A percentile compares a stretch with the other conserved stretches of the same genome.
phyloP scores from a whole-genome alignment of 257 asterid genomes.

The Agastache rugosa region DNA sequence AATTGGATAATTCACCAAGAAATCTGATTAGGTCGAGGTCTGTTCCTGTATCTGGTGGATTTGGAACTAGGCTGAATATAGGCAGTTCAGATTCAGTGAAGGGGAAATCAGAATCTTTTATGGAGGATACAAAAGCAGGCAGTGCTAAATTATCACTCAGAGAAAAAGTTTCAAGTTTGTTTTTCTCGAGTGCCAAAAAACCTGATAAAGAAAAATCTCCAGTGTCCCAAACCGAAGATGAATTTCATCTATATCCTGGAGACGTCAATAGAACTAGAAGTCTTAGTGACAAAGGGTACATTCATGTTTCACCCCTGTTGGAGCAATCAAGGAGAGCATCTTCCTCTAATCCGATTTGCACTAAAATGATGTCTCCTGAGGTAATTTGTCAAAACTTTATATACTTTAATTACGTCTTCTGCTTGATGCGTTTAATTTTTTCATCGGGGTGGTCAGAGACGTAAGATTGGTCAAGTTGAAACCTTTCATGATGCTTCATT shows the following conservation, averaged over 20 bases:
- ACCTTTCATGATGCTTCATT: neutral
- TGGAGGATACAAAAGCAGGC: conserved; percentile 53
- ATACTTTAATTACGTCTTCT: neutral
- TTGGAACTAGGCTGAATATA: conserved; percentile 48
- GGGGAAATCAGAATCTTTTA: conserved; percentile 42
- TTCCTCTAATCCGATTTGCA: conserved; percentile 42
- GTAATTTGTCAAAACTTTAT: conserved; percentile 42
- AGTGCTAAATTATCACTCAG: conserved; percentile 65
- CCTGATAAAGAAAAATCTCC: conserved; percentile 51
- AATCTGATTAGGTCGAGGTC: conserved; percentile 81
- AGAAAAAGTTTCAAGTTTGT: conserved; percentile 78
- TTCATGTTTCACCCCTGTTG: conserved; percentile 39
- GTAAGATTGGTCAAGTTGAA: neutral
- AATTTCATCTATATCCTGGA: conserved; percentile 35
- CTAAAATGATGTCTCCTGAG: conserved; percentile 50
- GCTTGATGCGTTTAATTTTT: conserved; percentile 18
- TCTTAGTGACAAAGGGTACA: conserved; percentile 35
- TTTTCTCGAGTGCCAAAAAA: conserved; percentile 75
- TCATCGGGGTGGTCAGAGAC: neutral
- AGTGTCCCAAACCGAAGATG: conserved; percentile 45
- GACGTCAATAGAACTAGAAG: conserved; percentile 34
- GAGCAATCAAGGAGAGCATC: conserved; percentile 42
- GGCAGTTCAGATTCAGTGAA: conserved; percentile 43
- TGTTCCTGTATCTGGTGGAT: conserved; percentile 68
- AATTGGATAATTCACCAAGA: conserved; percentile 50